Conservation (phyloP, 2,329 filamentous ascomycete species). For the Furcasterigmium furcatum region DNA sequence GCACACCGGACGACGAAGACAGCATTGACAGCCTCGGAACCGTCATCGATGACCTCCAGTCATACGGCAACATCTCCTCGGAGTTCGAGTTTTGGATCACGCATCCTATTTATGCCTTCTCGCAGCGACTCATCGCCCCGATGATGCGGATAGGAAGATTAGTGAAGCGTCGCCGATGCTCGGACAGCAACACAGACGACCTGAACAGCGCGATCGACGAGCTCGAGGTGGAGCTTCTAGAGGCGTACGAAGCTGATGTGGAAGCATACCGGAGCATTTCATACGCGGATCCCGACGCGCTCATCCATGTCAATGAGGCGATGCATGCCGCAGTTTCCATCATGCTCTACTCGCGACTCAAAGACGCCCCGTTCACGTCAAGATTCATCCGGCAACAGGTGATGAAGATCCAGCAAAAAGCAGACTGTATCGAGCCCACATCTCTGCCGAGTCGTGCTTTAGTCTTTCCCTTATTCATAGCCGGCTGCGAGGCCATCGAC, state of each 20-base stretch:
- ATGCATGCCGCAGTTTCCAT: not conserved
- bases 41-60: not conserved
- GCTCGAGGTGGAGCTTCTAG: not conserved
- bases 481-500: conserved; percentile 1
- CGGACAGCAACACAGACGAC: no score
- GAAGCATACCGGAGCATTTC: not conserved
- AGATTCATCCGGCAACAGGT: not conserved
- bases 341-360: not conserved
- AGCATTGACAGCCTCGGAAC: not conserved
- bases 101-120: conserved; percentile 1
- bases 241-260: not conserved
- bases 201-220: not conserved
- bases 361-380: not conserved
- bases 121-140: not conserved
- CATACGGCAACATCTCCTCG: not conserved
- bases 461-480: not conserved
- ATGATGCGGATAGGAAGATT: not conserved
- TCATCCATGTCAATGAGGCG: not conserved
- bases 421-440: not conserved
- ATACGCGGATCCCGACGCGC: not conserved
- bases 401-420: not conserved
- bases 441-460: not conserved
- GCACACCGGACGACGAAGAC: not conserved
- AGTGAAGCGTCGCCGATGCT: not conserved
- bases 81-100: not conserved